Evolutionary conservation across 495 filamentous ascomycete species (phyloP), one percentile per base, ranked within the genome.

Genomic region (Rhizodiscina lignyota): DNA sequence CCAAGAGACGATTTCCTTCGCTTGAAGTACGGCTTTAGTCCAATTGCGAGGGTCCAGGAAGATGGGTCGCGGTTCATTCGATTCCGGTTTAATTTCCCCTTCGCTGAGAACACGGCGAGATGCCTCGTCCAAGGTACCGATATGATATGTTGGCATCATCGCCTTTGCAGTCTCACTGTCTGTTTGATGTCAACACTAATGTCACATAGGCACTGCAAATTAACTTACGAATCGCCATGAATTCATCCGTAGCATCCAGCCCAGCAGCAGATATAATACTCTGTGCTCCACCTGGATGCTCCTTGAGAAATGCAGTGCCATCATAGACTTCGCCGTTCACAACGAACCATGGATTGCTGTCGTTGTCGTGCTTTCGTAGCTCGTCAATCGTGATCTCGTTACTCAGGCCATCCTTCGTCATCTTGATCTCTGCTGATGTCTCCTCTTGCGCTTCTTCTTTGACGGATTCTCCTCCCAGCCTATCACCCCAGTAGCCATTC

Each of bases 251-350:
- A n/a, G 66, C 73, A 60, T 96, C 85, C 39, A 81, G 61, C 2
- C 80, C 85, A 15, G 85, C 87, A 2, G 77, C 83, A 30, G 77
- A 74, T 37, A 76, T 70, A 50, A 96, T 94, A 52, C 83, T 91
- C 38, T 79, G 71, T 3, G 82, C 84, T 35, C 87, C 87, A 30
- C 87, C 87, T 2, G 87, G 87, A 58, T 96, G 87, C 6, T 67
- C 81, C 43, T 84, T 68, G 5, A 96, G 59, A 53, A 92, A 96
- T 5, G 50, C 54, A 3, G 82, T 85, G 4, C 86, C 87, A 53
- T 93, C 78, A 49, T 94, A 96, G 12, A 94, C 87, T 45, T 96
- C 77, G 0, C 86, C 83, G 42, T 89, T 77, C 6, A 96, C 70
- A 12, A 94, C 73, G 47, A 96, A 94, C 87, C 86, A 94, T 12